phyloP scores from a whole-genome alignment of 2,329 filamentous ascomycete species.

The Arthroderma sp. region DNA sequence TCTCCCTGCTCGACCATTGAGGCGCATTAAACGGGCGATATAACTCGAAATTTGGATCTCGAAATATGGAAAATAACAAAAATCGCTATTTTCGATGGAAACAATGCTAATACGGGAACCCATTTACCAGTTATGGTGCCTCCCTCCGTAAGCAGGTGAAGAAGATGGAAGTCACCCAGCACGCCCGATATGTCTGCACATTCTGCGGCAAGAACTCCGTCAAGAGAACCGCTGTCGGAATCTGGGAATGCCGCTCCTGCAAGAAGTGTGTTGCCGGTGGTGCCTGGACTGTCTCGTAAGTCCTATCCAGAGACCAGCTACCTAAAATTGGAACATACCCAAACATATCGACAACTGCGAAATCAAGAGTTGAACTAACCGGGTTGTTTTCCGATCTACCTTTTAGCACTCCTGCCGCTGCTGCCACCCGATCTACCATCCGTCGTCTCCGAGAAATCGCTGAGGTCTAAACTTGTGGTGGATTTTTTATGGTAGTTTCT shows the following conservation, averaged over 20 bases:
- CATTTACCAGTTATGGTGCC: constrained; percentile 68
- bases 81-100: background rate
- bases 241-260: constrained; percentile 95
- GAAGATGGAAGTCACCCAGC: constrained; percentile 99
- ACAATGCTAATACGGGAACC: background rate
- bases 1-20: constrained; percentile 3
- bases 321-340: background rate
- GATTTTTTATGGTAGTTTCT: constrained; percentile 6
- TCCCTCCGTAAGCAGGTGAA: constrained; percentile 98
- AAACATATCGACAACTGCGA: background rate
- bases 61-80: constrained; percentile 6
- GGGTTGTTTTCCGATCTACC: too few relatives aligned
- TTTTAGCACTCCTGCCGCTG: constrained; percentile 73
- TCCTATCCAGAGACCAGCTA: constrained; percentile 24
- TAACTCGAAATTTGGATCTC: constrained; percentile 1
- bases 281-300: constrained; percentile 94
- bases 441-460: constrained; percentile 94
- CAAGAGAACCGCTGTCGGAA: constrained; percentile 80
- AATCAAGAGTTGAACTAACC: background rate
- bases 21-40: background rate
- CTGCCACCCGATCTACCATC: constrained; percentile 90
- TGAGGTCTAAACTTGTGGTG: constrained; percentile 56
- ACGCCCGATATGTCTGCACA: constrained; percentile 93
- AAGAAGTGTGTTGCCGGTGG: constrained; percentile 87
- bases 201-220: constrained; percentile 98